Conservation (phyloP, 495 filamentous ascomycete genomes). For the Massariosphaeria phaeospora region DNA sequence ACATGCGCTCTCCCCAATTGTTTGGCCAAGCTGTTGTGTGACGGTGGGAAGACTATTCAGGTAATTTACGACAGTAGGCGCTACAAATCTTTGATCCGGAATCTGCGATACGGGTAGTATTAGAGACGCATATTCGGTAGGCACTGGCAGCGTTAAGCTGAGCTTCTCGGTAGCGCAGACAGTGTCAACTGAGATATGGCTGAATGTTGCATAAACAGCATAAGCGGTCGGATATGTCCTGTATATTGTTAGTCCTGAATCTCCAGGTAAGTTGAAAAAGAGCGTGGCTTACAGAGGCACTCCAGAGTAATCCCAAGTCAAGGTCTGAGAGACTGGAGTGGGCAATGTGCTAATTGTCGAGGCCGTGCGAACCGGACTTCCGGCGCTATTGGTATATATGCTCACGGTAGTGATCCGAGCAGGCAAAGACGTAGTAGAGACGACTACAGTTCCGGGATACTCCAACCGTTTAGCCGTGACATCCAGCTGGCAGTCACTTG, state of each 20-base stretch:
- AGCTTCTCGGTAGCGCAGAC: constrained; percentile 12
- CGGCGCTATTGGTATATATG: constrained; percentile 15
- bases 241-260: background rate
- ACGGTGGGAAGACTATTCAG: constrained; percentile 25
- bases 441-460: constrained; percentile 22
- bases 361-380: background rate
- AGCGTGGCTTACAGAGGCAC: constrained; percentile 17
- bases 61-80: constrained; percentile 19
- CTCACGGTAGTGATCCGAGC: constrained; percentile 10
- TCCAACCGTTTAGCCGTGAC: constrained; percentile 19
- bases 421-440: constrained; percentile 9
- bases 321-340: background rate
- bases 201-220: constrained; percentile 21
- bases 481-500: constrained; percentile 22
- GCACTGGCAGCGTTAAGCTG: constrained; percentile 14
- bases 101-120: constrained; percentile 14
- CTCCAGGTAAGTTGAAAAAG: too few species aligned
- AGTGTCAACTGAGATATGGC: constrained; percentile 11
- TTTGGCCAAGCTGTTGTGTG: constrained; percentile 16
- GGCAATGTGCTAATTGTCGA: background rate
- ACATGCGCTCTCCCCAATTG: constrained; percentile 17
- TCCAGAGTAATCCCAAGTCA: constrained; percentile 24
- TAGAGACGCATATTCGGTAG: constrained; percentile 17
- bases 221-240: constrained; percentile 29
- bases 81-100: constrained; percentile 3